Conservation (phyloP, 345 rosid genomes). For the Viola odorata region DNA sequence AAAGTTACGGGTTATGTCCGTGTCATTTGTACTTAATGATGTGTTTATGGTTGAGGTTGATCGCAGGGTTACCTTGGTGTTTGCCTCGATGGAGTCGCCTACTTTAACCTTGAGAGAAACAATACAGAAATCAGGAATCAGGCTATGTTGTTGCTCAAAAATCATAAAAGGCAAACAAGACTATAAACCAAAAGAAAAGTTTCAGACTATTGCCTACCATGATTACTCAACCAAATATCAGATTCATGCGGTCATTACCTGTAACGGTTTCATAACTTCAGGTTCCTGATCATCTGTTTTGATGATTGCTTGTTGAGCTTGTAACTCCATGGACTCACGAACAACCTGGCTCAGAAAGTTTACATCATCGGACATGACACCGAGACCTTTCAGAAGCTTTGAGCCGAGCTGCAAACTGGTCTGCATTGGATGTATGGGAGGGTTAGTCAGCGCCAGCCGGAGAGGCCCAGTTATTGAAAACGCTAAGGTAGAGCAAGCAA, state of each 20-base stretch:
- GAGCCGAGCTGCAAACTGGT: conserved; percentile 93
- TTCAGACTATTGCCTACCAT: not conserved
- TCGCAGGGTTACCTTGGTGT: conserved; percentile 5
- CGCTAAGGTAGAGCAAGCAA: not conserved
- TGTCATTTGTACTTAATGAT: conserved; percentile 7
- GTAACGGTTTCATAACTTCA: conserved; percentile 46
- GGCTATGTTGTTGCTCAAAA: not conserved
- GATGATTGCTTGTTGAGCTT: conserved; percentile 54
- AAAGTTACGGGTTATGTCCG: conserved; percentile 5
- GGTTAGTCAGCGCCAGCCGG: not conserved
- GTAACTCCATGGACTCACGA: conserved; percentile 80
- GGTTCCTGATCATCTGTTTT: conserved; percentile 33
- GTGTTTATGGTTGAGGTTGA: conserved; percentile 19
- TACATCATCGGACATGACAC: conserved; percentile 97
- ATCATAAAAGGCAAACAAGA: not conserved
- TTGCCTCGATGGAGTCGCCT: conserved; percentile 14
- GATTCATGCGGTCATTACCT: conserved; percentile 25
- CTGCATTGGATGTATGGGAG: conserved; percentile 34
- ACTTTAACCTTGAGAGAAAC: conserved; percentile 32
- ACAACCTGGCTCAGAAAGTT: conserved; percentile 64
- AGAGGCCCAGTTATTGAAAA: not conserved
- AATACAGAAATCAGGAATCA: not conserved
- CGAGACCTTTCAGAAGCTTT: conserved; percentile 78
- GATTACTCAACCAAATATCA: no score
- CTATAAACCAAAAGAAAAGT: not conserved